Conservation (phyloP, 495 filamentous ascomycete genomes). For the Bombardia bombarda region DNA sequence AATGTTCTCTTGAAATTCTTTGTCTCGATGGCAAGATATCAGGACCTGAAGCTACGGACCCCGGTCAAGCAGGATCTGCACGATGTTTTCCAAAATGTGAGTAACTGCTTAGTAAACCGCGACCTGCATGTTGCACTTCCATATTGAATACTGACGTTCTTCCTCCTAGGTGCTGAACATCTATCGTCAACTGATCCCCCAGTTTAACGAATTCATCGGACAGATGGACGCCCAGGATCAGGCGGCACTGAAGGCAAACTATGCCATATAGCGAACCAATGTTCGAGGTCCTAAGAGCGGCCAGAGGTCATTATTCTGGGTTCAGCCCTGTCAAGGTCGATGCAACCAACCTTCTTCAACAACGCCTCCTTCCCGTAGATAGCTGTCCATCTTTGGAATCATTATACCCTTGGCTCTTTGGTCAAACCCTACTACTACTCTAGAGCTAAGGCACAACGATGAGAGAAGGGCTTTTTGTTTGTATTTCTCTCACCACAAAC, state of each 20-base stretch:
- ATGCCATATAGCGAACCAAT: constrained; percentile 19
- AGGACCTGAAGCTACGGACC: constrained; percentile 43
- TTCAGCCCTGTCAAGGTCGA: neutral
- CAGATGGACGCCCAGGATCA: constrained; percentile 58
- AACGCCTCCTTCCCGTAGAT: neutral
- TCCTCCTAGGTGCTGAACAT: constrained; percentile 60
- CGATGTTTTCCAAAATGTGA: constrained; percentile 39
- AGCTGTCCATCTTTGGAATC: constrained; percentile 3
- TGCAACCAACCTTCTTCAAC: neutral
- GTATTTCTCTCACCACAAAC: neutral
- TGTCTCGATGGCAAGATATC: constrained; percentile 70
- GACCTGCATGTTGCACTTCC: neutral
- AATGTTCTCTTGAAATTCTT: constrained; percentile 75
- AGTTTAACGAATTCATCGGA: constrained; percentile 71
- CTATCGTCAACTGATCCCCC: constrained; percentile 78
- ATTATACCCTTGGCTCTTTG: neutral
- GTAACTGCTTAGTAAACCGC: constrained; percentile 3
- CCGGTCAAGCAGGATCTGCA: constrained; percentile 39
- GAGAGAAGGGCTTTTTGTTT: neutral
- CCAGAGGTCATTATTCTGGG: neutral
- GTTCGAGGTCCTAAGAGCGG: neutral
- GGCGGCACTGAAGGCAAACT: constrained; percentile 37
- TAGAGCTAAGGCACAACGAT: neutral
- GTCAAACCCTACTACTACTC: neutral
- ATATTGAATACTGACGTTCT: neutral